Evolutionary conservation across 129 eudicot species (phyloP).

Genomic region (Calendula officinalis): DNA sequence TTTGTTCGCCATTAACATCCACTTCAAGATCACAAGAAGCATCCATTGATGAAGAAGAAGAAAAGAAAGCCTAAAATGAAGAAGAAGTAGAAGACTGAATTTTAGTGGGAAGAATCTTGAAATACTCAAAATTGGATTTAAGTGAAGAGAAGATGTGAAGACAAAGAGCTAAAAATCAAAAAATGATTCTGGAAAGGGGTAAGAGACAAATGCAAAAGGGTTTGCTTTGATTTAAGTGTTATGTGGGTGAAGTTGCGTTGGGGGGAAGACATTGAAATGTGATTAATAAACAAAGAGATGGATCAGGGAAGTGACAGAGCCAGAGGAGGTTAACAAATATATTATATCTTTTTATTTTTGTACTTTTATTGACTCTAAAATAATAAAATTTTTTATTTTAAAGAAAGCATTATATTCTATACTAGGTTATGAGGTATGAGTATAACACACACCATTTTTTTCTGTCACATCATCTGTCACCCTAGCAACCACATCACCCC

Average conservation of each 20-base stretch:
- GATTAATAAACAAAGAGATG: conserved; percentile 31
- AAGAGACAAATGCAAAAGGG: conserved; percentile 29
- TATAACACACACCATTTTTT: too few relatives aligned
- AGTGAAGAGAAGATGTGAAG: conserved; percentile 34
- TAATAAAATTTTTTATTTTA: too few relatives aligned
- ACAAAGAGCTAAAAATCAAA: conserved; percentile 38
- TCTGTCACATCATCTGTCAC: too few relatives aligned
- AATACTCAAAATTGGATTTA: conserved; percentile 1
- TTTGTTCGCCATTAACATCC: conserved; percentile 89
- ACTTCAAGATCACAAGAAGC: conserved; percentile 63
- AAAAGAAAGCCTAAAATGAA: neutral
- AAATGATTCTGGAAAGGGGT: conserved; percentile 30
- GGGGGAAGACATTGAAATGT: conserved; percentile 34
- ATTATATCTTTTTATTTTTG: neutral
- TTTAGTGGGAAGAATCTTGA: conserved; percentile 32
- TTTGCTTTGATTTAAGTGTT: conserved; percentile 23
- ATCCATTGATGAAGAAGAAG: conserved; percentile 41
- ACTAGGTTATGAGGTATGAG: too few relatives aligned
- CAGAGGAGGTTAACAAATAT: conserved; percentile 11
- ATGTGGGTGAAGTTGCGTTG: conserved; percentile 28
- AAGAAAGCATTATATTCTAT: too few relatives aligned
- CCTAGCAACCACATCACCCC: too few relatives aligned
- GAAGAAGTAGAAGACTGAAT: neutral
- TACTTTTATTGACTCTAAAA: neutral
- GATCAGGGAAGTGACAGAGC: conserved; percentile 32